phyloP scores from a whole-genome alignment of 345 rosid genomes.

The Dovyalis caffra region DNA sequence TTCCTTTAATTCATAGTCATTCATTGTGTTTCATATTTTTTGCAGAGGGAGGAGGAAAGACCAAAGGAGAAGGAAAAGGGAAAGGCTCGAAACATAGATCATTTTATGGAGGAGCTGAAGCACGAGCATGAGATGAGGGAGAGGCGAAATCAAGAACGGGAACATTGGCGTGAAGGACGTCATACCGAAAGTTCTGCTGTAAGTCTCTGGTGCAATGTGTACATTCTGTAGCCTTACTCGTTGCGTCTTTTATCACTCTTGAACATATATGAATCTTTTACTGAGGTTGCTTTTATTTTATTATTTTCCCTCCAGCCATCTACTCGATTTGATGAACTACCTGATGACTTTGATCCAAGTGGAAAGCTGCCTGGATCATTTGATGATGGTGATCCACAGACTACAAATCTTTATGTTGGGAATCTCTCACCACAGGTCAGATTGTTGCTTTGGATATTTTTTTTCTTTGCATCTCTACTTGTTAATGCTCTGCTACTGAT shows the following conservation, averaged over 20 bases:
- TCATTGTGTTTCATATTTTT: constrained; percentile 13
- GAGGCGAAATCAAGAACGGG: constrained; percentile 91
- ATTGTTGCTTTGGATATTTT: constrained; percentile 15
- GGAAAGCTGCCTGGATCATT: constrained; percentile 94
- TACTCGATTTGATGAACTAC: constrained; percentile 93
- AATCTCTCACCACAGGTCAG: constrained; percentile 90
- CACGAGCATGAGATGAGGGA: constrained; percentile 98
- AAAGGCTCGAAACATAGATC: constrained; percentile 84
- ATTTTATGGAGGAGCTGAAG: constrained; percentile 98
- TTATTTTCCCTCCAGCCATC: constrained; percentile 57
- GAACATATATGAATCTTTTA: constrained; percentile 11
- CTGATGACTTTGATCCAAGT: constrained; percentile 98
- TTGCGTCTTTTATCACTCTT: neutral
- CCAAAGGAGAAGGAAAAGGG: constrained; percentile 81
- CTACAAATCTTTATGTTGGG: constrained; percentile 96
- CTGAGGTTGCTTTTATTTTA: constrained; percentile 22
- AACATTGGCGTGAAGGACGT: constrained; percentile 70
- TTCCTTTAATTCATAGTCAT: neutral
- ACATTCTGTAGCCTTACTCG: neutral
- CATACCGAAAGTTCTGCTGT: constrained; percentile 65
- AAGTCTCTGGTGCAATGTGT: constrained; percentile 23
- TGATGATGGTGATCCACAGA: constrained; percentile 99
- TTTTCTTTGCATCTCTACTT: neutral
- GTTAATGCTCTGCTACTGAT: neutral
- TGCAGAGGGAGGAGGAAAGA: constrained; percentile 84